Evolutionary conservation across 169 alveolate genomes (phyloP).

Genomic region (Plasmodium blacklocki): DNA sequence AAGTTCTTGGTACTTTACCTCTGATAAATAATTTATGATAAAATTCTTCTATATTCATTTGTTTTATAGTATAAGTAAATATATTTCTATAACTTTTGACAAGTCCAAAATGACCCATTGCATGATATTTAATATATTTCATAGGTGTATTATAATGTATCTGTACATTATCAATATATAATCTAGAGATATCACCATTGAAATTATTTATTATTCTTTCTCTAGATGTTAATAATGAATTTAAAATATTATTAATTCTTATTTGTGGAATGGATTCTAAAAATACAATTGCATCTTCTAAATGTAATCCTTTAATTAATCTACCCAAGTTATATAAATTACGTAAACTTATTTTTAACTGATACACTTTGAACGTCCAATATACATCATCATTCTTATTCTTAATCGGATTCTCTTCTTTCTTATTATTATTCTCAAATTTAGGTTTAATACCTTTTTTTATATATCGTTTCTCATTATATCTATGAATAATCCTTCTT

Average conservation of each 20-base stretch:
- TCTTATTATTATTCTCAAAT: conserved; percentile 30
- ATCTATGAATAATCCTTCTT: conserved; percentile 78
- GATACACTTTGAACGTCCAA: conserved; percentile 86
- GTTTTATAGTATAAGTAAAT: conserved; percentile 83
- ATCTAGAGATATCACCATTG: conserved; percentile 87
- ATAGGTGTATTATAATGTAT: conserved; percentile 80
- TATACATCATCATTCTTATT: conserved; percentile 71
- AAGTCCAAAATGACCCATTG: conserved; percentile 82
- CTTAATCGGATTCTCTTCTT: conserved; percentile 80
- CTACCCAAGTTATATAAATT: conserved; percentile 81
- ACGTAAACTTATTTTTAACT: conserved; percentile 84
- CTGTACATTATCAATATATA: conserved; percentile 81
- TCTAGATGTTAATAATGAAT: conserved; percentile 81
- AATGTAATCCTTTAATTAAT: conserved; percentile 79
- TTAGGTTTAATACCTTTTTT: conserved; percentile 81
- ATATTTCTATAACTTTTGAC: conserved; percentile 84
- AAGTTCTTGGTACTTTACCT: conserved; percentile 86
- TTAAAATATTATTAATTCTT: conserved; percentile 80
- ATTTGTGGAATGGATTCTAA: conserved; percentile 84
- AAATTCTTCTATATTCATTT: conserved; percentile 87
- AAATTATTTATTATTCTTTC: conserved; percentile 82
- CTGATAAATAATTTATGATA: conserved; percentile 85
- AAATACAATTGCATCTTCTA: conserved; percentile 88
- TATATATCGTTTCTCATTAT: conserved; percentile 80
- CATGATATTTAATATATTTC: conserved; percentile 61